Percentiles rank a stretch among this genome's conserved stretches.
These are phyloP conservation scores for Botrytis paeoniae DNA, from an alignment of 2,329 filamentous ascomycete genomes.

Conservation along the genomic window DNA sequence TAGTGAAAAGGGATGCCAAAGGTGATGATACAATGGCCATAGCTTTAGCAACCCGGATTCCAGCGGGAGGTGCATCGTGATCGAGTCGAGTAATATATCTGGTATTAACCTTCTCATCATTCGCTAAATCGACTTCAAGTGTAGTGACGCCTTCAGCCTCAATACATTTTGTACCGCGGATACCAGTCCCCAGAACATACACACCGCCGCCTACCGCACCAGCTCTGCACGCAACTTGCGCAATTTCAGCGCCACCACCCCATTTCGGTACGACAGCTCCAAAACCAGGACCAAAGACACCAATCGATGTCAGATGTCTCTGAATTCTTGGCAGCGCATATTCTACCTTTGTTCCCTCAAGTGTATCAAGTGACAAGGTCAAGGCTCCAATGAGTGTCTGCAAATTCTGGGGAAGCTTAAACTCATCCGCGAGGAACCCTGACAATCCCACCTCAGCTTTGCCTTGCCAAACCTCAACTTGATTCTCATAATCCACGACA, in stretches of 20 bases:
- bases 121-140: slow-evolving; percentile 46
- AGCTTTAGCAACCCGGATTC: slow-evolving; percentile 52
- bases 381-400: slow-evolving; percentile 66
- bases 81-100: slow-evolving; percentile 48
- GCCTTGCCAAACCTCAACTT: slow-evolving; percentile 56
- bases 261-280: slow-evolving; percentile 89
- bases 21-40: slow-evolving; percentile 68
- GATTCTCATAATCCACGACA: slow-evolving; percentile 68
- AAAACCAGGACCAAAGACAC: slow-evolving; percentile 83
- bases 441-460: slow-evolving; percentile 54
- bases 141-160: slow-evolving; percentile 5
- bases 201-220: slow-evolving; percentile 86
- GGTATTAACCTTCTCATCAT: slow-evolving; percentile 55
- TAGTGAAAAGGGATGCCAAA: slow-evolving; percentile 65
- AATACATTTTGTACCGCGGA: slow-evolving; percentile 44
- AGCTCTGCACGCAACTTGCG: slow-evolving; percentile 87
- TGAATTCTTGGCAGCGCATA: slow-evolving; percentile 72
- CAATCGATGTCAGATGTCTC: slow-evolving; percentile 81
- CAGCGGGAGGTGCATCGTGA: slow-evolving; percentile 18
- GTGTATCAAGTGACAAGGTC: slow-evolving; percentile 64
- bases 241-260: slow-evolving; percentile 84
- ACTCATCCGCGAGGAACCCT: slow-evolving; percentile 58
- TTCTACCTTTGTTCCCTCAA: slow-evolving; percentile 53
- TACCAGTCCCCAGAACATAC: slow-evolving; percentile 77
- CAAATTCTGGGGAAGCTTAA: slow-evolving; percentile 66